phyloP scores from a whole-genome alignment of 176 grass and related monocot genomes.

The Avena sativa region DNA sequence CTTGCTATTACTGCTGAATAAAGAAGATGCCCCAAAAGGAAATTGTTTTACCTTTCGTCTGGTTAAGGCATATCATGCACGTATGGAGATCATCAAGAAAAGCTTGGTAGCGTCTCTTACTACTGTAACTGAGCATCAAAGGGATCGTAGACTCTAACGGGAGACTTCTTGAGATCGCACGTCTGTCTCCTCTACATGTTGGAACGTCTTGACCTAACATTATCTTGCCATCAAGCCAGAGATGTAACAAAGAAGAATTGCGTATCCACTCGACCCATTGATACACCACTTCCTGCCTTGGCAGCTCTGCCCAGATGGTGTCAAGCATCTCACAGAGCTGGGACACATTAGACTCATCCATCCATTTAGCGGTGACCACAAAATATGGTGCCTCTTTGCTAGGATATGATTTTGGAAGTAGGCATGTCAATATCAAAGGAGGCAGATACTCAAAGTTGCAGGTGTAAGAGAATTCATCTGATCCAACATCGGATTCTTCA shows the following conservation, averaged over 20 bases:
- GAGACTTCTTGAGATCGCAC: conserved; percentile 46
- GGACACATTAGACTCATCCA: conserved; percentile 53
- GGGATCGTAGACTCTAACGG: conserved; percentile 48
- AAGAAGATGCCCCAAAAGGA: neutral
- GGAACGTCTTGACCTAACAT: conserved; percentile 38
- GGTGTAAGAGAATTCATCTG: conserved; percentile 52
- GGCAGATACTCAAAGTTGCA: conserved; percentile 56
- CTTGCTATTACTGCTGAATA: neutral
- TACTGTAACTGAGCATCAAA: conserved; percentile 52
- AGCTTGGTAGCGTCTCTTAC: conserved; percentile 44
- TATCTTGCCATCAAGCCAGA: conserved; percentile 54
- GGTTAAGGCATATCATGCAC: conserved; percentile 57
- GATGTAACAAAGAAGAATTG: conserved; percentile 48
- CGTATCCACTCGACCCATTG: conserved; percentile 69
- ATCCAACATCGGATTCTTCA: conserved; percentile 22
- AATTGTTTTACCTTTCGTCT: conserved; percentile 33
- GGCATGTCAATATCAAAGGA: conserved; percentile 58
- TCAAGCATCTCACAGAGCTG: conserved; percentile 64
- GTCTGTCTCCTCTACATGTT: conserved; percentile 7
- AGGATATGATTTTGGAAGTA: conserved; percentile 63
- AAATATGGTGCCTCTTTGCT: conserved; percentile 61
- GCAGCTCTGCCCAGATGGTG: conserved; percentile 50
- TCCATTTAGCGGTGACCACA: conserved; percentile 51
- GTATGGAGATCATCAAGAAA: conserved; percentile 56
- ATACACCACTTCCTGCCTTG: conserved; percentile 59